phyloP scores from a whole-genome alignment of 257 asterid species.

The Rhazya stricta region DNA sequence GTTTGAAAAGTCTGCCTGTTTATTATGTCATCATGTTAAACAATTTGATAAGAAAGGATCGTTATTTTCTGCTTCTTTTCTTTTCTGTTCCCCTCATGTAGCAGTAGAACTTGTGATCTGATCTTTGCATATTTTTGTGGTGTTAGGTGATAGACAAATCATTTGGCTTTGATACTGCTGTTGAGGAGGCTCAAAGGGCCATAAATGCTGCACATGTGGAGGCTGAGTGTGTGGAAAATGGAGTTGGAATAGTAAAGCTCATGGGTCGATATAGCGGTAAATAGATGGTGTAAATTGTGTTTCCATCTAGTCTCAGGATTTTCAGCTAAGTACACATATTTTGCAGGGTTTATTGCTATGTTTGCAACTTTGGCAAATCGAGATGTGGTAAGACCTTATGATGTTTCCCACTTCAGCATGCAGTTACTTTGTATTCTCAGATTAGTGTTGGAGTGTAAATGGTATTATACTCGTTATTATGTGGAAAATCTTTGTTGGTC shows the following conservation, averaged over 20 bases:
- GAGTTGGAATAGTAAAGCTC: conserved; percentile 93
- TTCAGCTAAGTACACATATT: conserved; percentile 10
- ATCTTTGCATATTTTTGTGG: conserved; percentile 4
- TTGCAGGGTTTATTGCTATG: conserved; percentile 92
- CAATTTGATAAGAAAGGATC: neutral
- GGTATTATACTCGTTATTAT: neutral
- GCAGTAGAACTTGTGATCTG: too few species aligned
- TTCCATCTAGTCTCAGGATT: conserved; percentile 18
- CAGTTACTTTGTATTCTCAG: neutral
- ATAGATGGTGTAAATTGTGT: conserved; percentile 14
- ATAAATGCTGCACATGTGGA: conserved; percentile 98
- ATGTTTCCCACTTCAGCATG: neutral
- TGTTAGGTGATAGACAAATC: conserved; percentile 90
- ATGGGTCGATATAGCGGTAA: conserved; percentile 97
- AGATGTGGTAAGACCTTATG: conserved; percentile 60
- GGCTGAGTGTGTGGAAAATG: conserved; percentile 85
- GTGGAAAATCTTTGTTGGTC: neutral
- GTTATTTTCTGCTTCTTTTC: neutral
- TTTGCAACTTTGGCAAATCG: conserved; percentile 90
- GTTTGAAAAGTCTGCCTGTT: neutral
- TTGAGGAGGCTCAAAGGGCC: conserved; percentile 97
- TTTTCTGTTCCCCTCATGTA: neutral
- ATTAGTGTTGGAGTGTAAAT: neutral
- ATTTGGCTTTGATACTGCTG: conserved; percentile 97
- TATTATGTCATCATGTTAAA: neutral